Evolutionary conservation across 441 rosid species (phyloP).

Genomic region (Macaranga tanarius): DNA sequence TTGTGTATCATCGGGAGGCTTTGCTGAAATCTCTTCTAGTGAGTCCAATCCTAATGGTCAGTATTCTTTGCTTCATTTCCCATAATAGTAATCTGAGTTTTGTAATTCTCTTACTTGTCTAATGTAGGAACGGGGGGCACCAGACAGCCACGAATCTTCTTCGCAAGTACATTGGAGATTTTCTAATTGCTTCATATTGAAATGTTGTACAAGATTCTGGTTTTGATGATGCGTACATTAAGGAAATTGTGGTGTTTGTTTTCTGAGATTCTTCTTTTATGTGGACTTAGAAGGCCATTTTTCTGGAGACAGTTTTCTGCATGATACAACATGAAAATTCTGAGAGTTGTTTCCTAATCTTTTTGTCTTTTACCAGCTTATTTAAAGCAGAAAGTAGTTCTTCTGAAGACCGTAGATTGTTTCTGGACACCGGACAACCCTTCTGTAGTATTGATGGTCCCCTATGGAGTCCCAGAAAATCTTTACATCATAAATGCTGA

Average conservation of each 20-base stretch:
- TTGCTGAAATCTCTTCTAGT: slow-evolving; percentile 67
- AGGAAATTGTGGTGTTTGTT: slow-evolving; percentile 42
- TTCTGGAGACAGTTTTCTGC: neutral
- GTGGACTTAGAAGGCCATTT: no score
- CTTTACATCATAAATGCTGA: slow-evolving; percentile 34
- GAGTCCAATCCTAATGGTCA: slow-evolving; percentile 27
- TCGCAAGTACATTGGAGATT: slow-evolving; percentile 89
- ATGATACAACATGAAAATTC: neutral
- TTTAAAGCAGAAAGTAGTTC: slow-evolving; percentile 73
- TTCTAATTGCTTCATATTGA: slow-evolving; percentile 75
- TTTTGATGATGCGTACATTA: slow-evolving; percentile 68
- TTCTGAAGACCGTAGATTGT: slow-evolving; percentile 78
- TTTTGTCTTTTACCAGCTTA: neutral
- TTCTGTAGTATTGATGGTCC: slow-evolving; percentile 80
- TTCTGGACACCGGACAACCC: slow-evolving; percentile 92
- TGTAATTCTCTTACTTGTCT: slow-evolving; percentile 16
- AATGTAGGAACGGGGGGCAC: slow-evolving; percentile 66
- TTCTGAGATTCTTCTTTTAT: no score
- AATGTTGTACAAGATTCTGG: slow-evolving; percentile 66
- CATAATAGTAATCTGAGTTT: neutral
- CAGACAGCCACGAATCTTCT: slow-evolving; percentile 55
- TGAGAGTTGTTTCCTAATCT: no score
- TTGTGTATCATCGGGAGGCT: no score
- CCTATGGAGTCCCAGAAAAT: slow-evolving; percentile 72
- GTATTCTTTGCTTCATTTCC: neutral